Evolutionary conservation across 2,329 filamentous ascomycete genomes (phyloP).

Genomic region (Cladosporium sp.): DNA sequence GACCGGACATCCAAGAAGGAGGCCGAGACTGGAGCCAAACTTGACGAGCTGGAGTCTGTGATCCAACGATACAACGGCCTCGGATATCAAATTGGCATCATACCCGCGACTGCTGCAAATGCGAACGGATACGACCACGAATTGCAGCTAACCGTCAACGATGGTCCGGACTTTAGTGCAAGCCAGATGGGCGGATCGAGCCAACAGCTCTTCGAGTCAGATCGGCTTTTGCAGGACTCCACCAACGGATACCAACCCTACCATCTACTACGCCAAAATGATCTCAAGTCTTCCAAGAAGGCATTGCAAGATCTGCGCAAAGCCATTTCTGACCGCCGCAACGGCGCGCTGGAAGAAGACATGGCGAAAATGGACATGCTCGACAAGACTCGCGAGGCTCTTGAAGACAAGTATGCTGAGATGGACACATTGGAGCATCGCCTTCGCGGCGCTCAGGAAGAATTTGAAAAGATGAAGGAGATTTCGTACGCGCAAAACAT

Average conservation of each 20-base stretch:
- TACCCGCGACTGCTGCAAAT: slow-evolving; percentile 78
- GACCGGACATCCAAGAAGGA: slow-evolving; percentile 81
- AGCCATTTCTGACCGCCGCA: slow-evolving; percentile 86
- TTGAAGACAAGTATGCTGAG: slow-evolving; percentile 91
- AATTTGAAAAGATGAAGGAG: slow-evolving; percentile 87
- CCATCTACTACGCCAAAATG: slow-evolving; percentile 82
- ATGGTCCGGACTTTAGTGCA: slow-evolving; percentile 66
- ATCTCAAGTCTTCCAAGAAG: slow-evolving; percentile 80
- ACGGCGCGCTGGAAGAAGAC: slow-evolving; percentile 77
- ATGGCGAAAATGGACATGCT: slow-evolving; percentile 92
- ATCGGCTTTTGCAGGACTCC: slow-evolving; percentile 76
- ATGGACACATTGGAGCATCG: slow-evolving; percentile 88
- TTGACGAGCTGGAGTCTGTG: slow-evolving; percentile 87
- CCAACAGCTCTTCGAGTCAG: slow-evolving; percentile 52
- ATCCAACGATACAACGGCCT: slow-evolving; percentile 91
- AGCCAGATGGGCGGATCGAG: slow-evolving; percentile 46
- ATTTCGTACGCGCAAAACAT: slow-evolving; percentile 81
- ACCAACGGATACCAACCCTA: slow-evolving; percentile 85
- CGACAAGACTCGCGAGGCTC: slow-evolving; percentile 91
- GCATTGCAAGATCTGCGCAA: slow-evolving; percentile 75
- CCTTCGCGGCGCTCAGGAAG: slow-evolving; percentile 81
- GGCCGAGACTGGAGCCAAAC: slow-evolving; percentile 73
- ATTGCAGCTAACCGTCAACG: slow-evolving; percentile 74
- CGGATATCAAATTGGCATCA: slow-evolving; percentile 88
- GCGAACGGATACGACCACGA: slow-evolving; percentile 84